These are phyloP conservation scores for Huntiella savannae DNA, from an alignment of 2,329 filamentous ascomycete species.

Conservation along the genomic window DNA sequence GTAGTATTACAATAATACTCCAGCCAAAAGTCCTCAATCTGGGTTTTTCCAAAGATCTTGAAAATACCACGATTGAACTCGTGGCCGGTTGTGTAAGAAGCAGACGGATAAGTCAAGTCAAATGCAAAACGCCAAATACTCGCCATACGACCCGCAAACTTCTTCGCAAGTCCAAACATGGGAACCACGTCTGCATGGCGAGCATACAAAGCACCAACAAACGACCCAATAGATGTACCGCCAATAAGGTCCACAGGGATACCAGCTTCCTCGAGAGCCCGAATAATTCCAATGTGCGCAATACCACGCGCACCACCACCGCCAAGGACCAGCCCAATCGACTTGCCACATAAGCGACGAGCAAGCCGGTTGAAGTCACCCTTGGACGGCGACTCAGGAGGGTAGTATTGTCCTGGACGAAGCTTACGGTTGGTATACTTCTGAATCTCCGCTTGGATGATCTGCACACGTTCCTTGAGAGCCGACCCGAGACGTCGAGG, in stretches of 20 bases:
- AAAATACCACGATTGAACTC: conserved; percentile 98
- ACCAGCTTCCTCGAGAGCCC: conserved; percentile 85
- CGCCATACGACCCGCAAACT: conserved; percentile 95
- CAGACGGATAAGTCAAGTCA: conserved; percentile 87
- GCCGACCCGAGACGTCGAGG: conserved; percentile 65
- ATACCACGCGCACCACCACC: conserved; percentile 87
- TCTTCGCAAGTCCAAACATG: conserved; percentile 92
- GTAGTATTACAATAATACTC: conserved; percentile 99
- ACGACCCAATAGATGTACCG: conserved; percentile 88
- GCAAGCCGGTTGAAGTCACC: conserved; percentile 91
- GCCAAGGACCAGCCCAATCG: conserved; percentile 81
- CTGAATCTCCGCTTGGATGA: conserved; percentile 88
- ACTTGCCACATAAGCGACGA: conserved; percentile 76
- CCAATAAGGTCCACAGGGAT: conserved; percentile 92
- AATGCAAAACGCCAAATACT: conserved; percentile 98
- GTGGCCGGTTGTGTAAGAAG: conserved; percentile 92
- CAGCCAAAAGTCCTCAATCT: conserved; percentile 98
- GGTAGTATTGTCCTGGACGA: conserved; percentile 76
- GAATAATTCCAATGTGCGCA: conserved; percentile 81
- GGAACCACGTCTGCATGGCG: conserved; percentile 92
- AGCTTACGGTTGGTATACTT: conserved; percentile 92
- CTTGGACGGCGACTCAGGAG: conserved; percentile 81
- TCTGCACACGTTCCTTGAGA: conserved; percentile 82
- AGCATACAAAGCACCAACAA: conserved; percentile 87
- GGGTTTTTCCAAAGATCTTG: conserved; percentile 90